Base-by-base conservation (phyloP, 169 alveolate species). In the Cryptosporidium meleagridis region DNA sequence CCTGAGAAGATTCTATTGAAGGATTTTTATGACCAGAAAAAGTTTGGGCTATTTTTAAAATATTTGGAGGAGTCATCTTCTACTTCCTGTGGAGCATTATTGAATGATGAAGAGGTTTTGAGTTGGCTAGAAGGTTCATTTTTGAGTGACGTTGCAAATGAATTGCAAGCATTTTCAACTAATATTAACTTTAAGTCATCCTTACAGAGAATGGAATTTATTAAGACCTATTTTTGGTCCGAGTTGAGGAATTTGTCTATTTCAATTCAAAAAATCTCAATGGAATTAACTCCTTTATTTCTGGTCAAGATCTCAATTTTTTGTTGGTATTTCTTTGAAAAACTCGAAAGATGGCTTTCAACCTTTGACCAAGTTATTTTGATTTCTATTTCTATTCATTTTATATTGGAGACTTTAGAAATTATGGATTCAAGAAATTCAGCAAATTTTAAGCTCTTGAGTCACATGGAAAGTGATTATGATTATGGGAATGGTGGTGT, bases 251-350 rank as follows among this genome's bases (percentile, higher is more conserved):
- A 44, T 10, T n/a, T 65, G 4, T 80, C 75, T 26, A 59, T 14
- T 29, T 26, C 45, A 6, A 80, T 80, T 21, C 39, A 80, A 39
- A 62, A 59, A 23, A 80, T 80, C 35, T 80, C 89, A 31, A 31
- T 65, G 37, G 48, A 41, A 16, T 61, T 80, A 26, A 41, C 89
- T 44, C 89, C 89, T 3, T 65, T 59, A 12, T 61, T 80, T 23
- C 33, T 44, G 0, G 16, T 70, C 5, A 80, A 80, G 45, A 80
- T 80, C 16, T 59, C 80, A 7, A 62, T 80, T 12, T 80, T 44
- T 33, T 80, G 89, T 51, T 80, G 89, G 89, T 80, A 80, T 31
- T 39, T 80, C 16, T 33, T 48, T 9, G 89, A 80, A 33, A 80
- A 45, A 18, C 35, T 21, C 14, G 89, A 80, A 31, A 80, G 89